phyloP scores from a whole-genome alignment of 1,139 yeast genomes.

The Geotrichum restrictum region DNA sequence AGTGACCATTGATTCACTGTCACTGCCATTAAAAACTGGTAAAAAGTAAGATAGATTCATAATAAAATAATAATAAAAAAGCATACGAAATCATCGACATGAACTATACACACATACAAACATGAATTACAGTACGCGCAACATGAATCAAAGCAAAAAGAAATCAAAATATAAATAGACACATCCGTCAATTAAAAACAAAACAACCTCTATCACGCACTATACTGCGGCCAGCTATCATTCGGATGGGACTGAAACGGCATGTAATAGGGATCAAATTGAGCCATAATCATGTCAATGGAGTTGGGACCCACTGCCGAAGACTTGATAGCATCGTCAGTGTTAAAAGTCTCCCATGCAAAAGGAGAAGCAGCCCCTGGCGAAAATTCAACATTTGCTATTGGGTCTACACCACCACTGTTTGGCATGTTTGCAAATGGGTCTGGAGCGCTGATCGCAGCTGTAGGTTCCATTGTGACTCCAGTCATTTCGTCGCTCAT shows the following conservation, averaged over 20 bases:
- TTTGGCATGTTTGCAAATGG: too few relatives aligned
- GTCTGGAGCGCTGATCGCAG: background rate
- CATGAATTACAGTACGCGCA: background rate
- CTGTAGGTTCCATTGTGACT: too few relatives aligned
- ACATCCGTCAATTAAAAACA: too few relatives aligned
- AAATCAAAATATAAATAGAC: too few relatives aligned
- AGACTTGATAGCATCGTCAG: background rate
- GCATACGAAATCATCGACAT: too few relatives aligned
- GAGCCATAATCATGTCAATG: slow-evolving; percentile 5
- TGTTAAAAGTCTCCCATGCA: background rate
- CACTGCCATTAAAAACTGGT: background rate
- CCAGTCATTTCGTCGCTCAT: too few relatives aligned
- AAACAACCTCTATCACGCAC: too few relatives aligned
- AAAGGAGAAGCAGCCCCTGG: background rate
- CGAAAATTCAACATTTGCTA: too few relatives aligned
- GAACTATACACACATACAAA: background rate
- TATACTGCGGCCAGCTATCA: slow-evolving; percentile 1
- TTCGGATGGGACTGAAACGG: background rate
- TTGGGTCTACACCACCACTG: too few relatives aligned
- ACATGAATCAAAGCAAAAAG: too few relatives aligned
- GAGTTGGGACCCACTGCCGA: background rate
- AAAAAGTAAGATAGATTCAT: background rate
- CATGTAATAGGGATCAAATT: slow-evolving; percentile 9
- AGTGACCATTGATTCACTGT: background rate
- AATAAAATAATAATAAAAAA: background rate